Evolutionary conservation across 163 green algal species (phyloP).

Genomic region (Chloromonas sp.): DNA sequence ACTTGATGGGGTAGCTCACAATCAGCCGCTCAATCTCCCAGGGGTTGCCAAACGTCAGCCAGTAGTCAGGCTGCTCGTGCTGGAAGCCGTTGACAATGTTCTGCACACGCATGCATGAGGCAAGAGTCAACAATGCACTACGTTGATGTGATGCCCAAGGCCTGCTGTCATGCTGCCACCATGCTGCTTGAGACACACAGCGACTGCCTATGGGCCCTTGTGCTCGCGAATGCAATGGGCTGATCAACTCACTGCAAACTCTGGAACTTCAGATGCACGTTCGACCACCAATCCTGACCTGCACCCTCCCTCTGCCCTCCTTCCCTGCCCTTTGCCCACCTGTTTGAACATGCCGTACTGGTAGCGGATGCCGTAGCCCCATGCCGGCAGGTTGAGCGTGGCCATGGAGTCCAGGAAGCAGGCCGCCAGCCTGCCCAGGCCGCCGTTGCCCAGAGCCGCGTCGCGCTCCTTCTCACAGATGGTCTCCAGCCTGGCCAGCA

Average conservation of each 20-base stretch:
- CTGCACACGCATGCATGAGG: background rate
- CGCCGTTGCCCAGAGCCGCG: slow-evolving; percentile 88
- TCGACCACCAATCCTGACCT: background rate
- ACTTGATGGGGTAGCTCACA: slow-evolving; percentile 38
- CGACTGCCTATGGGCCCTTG: too few relatives aligned
- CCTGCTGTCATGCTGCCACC: too few relatives aligned
- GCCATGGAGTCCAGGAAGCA: slow-evolving; percentile 97
- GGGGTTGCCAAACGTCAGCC: slow-evolving; percentile 87
- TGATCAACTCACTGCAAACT: too few relatives aligned
- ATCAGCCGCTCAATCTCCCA: slow-evolving; percentile 79
- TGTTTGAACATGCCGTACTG: slow-evolving; percentile 97
- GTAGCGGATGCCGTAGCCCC: slow-evolving; percentile 94
- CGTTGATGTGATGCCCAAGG: too few relatives aligned
- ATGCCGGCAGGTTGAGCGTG: slow-evolving; percentile 87
- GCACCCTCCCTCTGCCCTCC: background rate
- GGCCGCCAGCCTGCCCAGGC: slow-evolving; percentile 85
- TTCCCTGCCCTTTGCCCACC: slow-evolving; percentile 35
- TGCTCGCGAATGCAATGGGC: too few relatives aligned
- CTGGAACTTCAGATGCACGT: background rate
- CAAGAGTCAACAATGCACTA: too few relatives aligned
- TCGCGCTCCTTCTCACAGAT: slow-evolving; percentile 59
- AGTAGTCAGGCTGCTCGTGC: slow-evolving; percentile 85
- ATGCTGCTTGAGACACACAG: too few relatives aligned
- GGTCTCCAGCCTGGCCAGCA: slow-evolving; percentile 2
- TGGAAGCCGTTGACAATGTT: slow-evolving; percentile 40